Percentiles rank a stretch among this genome's conserved stretches.
Conservation (phyloP, 202 grass and related monocot species). For the Setaria italica region DNA sequence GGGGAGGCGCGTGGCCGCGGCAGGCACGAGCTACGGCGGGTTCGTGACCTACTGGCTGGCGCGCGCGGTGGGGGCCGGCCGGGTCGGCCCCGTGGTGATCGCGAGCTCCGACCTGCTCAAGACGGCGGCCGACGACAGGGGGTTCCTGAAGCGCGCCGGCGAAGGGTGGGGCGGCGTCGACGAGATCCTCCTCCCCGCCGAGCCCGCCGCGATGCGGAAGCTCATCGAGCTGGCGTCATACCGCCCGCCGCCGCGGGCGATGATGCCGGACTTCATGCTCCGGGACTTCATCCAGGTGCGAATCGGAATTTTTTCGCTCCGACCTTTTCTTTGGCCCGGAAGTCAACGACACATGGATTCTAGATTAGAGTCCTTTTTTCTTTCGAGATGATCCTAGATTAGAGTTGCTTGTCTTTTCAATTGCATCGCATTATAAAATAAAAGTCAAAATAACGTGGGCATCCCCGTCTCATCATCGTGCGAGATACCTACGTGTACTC, state of each 20-base stretch:
- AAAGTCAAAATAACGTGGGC: neutral
- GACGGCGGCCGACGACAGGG: constrained; percentile 64
- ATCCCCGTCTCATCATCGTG: neutral
- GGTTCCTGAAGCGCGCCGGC: constrained; percentile 58
- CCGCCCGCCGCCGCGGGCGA: constrained; percentile 47
- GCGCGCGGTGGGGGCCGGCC: constrained; percentile 39
- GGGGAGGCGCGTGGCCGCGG: constrained; percentile 57
- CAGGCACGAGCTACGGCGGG: constrained; percentile 89
- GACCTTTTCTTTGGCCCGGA: neutral
- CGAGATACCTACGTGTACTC: too few relatives aligned
- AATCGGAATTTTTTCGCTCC: neutral
- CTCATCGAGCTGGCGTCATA: constrained; percentile 47
- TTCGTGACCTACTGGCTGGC: constrained; percentile 87
- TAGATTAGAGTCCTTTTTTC: neutral
- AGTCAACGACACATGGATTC: neutral
- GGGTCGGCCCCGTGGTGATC: constrained; percentile 76
- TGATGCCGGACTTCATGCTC: constrained; percentile 66
- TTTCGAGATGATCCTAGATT: neutral
- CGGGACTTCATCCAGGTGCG: constrained; percentile 65
- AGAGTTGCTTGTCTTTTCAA: neutral
- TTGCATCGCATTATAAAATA: neutral
- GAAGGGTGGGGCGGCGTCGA: constrained; percentile 37
- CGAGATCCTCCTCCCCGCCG: constrained; percentile 59
- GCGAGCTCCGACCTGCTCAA: constrained; percentile 92
- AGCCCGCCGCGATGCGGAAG: constrained; percentile 49